A percentile compares a stretch with the other conserved stretches of the same genome.
Conservation (phyloP, 1,284 basidiomycete species). For the Ustilago esculenta region DNA sequence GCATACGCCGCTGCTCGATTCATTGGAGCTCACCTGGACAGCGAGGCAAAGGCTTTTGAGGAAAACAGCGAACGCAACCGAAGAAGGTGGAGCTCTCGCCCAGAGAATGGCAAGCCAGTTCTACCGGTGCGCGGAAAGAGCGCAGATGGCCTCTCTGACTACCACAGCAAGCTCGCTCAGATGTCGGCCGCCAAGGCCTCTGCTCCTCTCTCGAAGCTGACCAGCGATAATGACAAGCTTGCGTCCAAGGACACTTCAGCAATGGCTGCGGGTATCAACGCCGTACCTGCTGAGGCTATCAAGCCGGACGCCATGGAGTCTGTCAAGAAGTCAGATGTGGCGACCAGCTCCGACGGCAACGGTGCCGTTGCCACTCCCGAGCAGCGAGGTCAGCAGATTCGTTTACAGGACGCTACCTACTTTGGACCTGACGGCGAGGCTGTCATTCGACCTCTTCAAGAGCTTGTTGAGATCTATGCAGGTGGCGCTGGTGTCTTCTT, state of each 20-base stretch:
- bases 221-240: conserved; percentile 23
- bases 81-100: conserved; percentile 31
- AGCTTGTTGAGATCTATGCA: conserved; percentile 86
- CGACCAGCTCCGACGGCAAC: conserved; percentile 42
- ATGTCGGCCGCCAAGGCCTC: conserved; percentile 31
- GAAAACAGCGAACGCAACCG: conserved; percentile 28
- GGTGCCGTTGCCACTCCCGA: conserved; percentile 35
- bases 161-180: conserved; percentile 66
- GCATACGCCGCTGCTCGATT: conserved; percentile 66
- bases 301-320: conserved; percentile 34
- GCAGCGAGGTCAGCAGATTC: conserved; percentile 37
- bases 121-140: conserved; percentile 26
- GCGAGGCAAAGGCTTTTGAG: conserved; percentile 43
- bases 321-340: conserved; percentile 26
- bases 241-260: conserved; percentile 10
- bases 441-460: conserved; percentile 72
- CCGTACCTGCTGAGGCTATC: conserved; percentile 42
- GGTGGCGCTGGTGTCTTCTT: conserved; percentile 74
- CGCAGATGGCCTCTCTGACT: conserved; percentile 57
- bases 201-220: conserved; percentile 40
- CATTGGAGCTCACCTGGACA: conserved; percentile 62
- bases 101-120: conserved; percentile 12
- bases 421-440: conserved; percentile 47
- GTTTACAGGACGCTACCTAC: conserved; percentile 39
- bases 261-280: conserved; percentile 11